phyloP scores from a whole-genome alignment of 176 grass and related monocot genomes.

The Aegilops tauschii region DNA sequence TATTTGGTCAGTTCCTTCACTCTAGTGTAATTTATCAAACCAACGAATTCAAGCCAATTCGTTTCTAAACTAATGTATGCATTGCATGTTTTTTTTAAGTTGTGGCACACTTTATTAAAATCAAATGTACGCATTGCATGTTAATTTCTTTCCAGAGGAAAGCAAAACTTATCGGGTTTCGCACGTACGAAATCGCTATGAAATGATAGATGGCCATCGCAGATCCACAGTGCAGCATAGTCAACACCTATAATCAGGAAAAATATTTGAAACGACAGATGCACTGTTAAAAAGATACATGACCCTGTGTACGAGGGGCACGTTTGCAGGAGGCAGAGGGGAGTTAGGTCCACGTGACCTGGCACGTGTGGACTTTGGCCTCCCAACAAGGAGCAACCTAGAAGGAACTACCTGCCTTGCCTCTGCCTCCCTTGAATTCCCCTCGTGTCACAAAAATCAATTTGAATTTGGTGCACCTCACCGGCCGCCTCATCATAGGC shows the following conservation, averaged over 20 bases:
- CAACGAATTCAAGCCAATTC: too few species aligned
- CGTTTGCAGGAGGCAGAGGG: constrained; percentile 45
- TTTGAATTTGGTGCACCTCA: constrained; percentile 9
- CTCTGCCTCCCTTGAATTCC: neutral
- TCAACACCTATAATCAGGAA: too few species aligned
- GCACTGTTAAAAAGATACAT: neutral
- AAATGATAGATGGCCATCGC: neutral
- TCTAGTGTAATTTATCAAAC: too few species aligned
- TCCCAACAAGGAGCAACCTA: constrained; percentile 45
- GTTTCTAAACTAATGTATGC: too few species aligned
- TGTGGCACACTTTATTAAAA: too few species aligned
- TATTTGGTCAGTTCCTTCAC: too few species aligned
- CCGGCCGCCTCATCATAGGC: neutral
- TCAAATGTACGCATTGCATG: neutral
- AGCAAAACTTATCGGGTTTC: neutral
- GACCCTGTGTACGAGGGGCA: neutral
- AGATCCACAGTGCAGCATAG: too few species aligned
- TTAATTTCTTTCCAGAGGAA: neutral
- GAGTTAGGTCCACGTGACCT: constrained; percentile 46
- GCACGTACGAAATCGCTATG: neutral
- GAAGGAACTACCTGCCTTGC: constrained; percentile 29
- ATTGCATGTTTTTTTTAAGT: too few species aligned
- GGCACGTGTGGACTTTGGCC: constrained; percentile 36
- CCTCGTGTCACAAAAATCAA: neutral
- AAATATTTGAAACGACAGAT: neutral